Evolutionary conservation across 176 grass and related monocot genomes (phyloP).

Genomic region (Triticum urartu): DNA sequence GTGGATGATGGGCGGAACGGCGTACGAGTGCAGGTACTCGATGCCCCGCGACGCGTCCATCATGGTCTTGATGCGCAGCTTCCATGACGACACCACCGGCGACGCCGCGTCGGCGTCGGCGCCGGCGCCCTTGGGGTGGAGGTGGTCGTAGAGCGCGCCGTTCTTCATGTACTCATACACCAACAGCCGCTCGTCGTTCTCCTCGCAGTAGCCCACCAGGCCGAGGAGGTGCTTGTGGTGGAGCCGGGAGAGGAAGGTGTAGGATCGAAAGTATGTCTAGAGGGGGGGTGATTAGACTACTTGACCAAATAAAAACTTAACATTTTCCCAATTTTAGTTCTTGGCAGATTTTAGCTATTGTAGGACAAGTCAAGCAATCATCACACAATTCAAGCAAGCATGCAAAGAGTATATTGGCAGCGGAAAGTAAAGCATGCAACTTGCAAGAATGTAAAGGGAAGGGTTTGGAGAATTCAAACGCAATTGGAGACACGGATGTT

Average conservation of each 20-base stretch:
- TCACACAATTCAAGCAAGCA: no score
- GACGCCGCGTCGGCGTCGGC: neutral
- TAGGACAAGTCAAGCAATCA: no score
- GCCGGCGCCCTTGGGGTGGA: constrained; percentile 45
- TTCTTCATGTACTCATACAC: constrained; percentile 99
- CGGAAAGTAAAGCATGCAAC: no score
- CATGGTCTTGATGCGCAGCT: constrained; percentile 72
- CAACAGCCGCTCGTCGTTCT: constrained; percentile 75
- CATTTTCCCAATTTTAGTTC: no score
- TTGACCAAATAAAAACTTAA: no score
- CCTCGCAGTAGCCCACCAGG: constrained; percentile 80
- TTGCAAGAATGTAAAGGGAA: no score
- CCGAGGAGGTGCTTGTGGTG: constrained; percentile 97
- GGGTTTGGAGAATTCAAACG: no score
- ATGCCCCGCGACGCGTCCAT: constrained; percentile 83
- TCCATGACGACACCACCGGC: constrained; percentile 64
- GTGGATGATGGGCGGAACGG: constrained; percentile 91
- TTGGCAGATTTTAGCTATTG: no score
- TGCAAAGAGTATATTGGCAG: no score
- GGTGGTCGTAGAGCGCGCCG: constrained; percentile 86
- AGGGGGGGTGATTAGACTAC: no score
- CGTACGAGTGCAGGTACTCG: constrained; percentile 97
- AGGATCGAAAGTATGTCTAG: no score
- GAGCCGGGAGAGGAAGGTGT: constrained; percentile 82
- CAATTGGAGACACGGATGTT: no score